Evolutionary conservation across 495 filamentous ascomycete species (phyloP), one percentile per base, ranked within the genome.

Genomic region (Hypoxylon crocopeplum): DNA sequence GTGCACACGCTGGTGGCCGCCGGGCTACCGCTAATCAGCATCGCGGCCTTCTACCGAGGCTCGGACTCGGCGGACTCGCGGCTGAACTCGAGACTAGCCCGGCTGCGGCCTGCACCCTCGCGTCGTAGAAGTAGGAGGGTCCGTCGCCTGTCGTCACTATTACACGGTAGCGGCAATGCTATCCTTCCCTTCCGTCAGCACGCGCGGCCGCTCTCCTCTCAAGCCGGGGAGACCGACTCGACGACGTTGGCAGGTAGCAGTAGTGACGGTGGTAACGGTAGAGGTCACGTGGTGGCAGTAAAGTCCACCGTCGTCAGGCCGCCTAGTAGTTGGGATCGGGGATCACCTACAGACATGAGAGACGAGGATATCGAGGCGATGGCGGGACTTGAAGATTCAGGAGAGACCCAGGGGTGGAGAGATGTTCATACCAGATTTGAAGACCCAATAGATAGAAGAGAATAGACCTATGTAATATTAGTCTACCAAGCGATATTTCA

Each of bases 41-140:
- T 58, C 6, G 60, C 54, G 3, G 60, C 60, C 7, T 48, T 48
- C 54, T 64, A 64, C 44, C 60, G 53, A 15, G 59, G 59, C 13
- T 58, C 48, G 25, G 59, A 63, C 29, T 53, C 53, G 19, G 51
- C 17, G 8, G 22, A 25, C 21, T 62, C 59, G 39, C 46, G 59
- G 29, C 13, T 45, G 13, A 19, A 47, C 29, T 45, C 41, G 20
- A 22, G 41, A 2, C 11, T 45, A 1, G 12, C 15, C 20, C 44
- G 44, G 6, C n/a, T 34, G 10, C 12, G 22, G 15, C 21, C 44
- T 11, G 27, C 16, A 34, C 25, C 24, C 4, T 3, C 7, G 16
- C 5, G 32, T 1, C 7, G 13, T n/a, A n/a, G n/a, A n/a, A n/a
- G n/a, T 5, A 12, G 13, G 13, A 46, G 44, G 29, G 21, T 13